Percentiles rank a stretch among this genome's conserved stretches.
phyloP scores from a whole-genome alignment of 1,284 basidiomycete genomes.

The Heliocybe sulcata region DNA sequence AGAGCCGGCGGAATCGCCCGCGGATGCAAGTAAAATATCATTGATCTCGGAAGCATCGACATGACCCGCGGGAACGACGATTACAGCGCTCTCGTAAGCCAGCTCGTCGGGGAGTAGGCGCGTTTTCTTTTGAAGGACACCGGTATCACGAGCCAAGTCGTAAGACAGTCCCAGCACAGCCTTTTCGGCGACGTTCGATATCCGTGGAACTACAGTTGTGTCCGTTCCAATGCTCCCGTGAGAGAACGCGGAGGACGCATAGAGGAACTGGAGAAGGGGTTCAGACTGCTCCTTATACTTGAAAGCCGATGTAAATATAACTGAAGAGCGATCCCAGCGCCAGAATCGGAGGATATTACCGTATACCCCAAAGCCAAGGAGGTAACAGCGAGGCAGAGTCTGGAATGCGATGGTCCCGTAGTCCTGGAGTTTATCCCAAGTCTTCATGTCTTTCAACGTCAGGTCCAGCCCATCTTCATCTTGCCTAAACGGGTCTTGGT shows the following conservation, averaged over 20 bases:
- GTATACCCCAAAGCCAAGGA: background rate
- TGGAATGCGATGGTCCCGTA: background rate
- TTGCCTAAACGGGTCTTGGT: background rate
- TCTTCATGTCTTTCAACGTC: background rate
- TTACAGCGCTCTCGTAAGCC: too few species aligned
- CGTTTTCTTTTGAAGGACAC: background rate
- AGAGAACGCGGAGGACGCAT: background rate
- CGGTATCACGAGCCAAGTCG: too few species aligned
- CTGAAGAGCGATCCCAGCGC: background rate
- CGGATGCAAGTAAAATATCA: too few species aligned
- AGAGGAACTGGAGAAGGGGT: background rate
- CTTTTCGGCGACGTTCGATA: background rate
- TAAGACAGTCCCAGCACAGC: too few species aligned
- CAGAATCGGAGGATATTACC: background rate
- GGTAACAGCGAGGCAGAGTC: background rate
- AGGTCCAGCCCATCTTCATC: background rate
- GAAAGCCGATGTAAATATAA: background rate
- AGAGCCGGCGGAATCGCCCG: too few species aligned
- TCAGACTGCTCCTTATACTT: background rate
- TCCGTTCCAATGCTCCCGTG: background rate
- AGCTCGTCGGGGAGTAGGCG: background rate
- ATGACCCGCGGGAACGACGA: too few species aligned
- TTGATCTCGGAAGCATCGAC: too few species aligned
- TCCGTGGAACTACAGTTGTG: background rate
- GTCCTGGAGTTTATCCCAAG: background rate